Conservation (phyloP, 371 early-diverging fungal genomes). For the Mortierella sp. region DNA sequence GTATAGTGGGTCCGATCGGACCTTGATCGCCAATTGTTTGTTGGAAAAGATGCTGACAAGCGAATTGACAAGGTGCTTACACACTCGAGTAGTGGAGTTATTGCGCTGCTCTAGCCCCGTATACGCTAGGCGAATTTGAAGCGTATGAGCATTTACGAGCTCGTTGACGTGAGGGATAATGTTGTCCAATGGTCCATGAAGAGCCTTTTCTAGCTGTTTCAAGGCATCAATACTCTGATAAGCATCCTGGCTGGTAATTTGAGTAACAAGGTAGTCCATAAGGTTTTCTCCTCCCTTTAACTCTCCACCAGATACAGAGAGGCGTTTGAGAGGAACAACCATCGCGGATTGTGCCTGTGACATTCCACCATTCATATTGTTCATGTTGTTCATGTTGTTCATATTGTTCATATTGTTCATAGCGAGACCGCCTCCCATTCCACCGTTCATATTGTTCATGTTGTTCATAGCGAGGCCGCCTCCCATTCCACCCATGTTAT, state of each 20-base stretch:
- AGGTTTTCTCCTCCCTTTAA: conserved; percentile 57
- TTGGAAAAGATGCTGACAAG: conserved; percentile 83
- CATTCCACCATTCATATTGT: conserved; percentile 10
- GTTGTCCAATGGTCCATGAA: conserved; percentile 65
- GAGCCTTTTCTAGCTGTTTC: conserved; percentile 79
- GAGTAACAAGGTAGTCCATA: conserved; percentile 80
- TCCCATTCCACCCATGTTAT: conserved; percentile 23
- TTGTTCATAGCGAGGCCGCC: conserved; percentile 6
- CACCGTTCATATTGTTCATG: background rate
- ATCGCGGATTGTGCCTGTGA: conserved; percentile 19
- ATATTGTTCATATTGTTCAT: conserved; percentile 9
- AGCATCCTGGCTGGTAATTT: conserved; percentile 81
- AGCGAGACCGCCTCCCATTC: conserved; percentile 9
- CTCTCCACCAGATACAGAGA: conserved; percentile 43
- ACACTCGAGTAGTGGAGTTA: conserved; percentile 65
- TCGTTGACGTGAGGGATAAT: conserved; percentile 75
- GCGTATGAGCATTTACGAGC: conserved; percentile 80
- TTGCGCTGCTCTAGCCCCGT: conserved; percentile 67
- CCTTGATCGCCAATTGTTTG: conserved; percentile 70
- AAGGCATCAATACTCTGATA: conserved; percentile 83
- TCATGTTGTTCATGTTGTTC: conserved; percentile 9
- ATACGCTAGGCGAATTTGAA: conserved; percentile 85
- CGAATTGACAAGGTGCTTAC: conserved; percentile 84
- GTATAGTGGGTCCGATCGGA: conserved; percentile 73
- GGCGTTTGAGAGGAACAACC: conserved; percentile 40